Evolutionary conservation across 805 yeast genomes (phyloP).

Genomic region (Schizosaccharomyces octosporus): DNA sequence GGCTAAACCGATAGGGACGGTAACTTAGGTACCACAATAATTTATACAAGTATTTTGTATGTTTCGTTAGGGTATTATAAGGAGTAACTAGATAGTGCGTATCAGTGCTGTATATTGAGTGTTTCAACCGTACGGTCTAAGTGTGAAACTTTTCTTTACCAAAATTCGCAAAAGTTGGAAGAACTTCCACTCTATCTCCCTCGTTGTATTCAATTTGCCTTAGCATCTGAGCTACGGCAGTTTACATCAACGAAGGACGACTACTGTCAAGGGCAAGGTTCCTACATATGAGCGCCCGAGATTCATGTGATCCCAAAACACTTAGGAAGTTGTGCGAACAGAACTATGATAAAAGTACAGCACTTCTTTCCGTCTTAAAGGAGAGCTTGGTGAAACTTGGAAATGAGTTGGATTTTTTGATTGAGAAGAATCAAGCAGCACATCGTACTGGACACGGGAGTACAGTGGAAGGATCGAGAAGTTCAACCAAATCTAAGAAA

Average conservation of each 20-base stretch:
- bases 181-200: not conserved
- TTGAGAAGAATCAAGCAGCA: not conserved
- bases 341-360: not conserved
- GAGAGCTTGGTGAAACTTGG: not conserved
- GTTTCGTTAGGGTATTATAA: too few relatives aligned
- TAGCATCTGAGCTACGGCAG: not conserved
- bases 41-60: too few relatives aligned
- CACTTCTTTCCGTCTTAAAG: not conserved
- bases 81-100: too few relatives aligned
- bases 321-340: not conserved
- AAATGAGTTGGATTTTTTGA: not conserved
- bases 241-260: not conserved
- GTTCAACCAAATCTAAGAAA: not conserved
- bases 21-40: too few relatives aligned
- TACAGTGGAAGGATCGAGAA: not conserved
- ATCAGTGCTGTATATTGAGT: too few relatives aligned
- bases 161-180: too few relatives aligned
- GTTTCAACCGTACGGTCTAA: too few relatives aligned
- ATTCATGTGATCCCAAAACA: not conserved
- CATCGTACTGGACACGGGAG: not conserved
- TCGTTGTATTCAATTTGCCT: not conserved
- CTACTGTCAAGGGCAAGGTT: not conserved
- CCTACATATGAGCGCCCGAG: not conserved
- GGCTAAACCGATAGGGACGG: not conserved
- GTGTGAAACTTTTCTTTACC: too few relatives aligned